Evolutionary conservation across 257 asterid genomes (phyloP).

Genomic region (Penstemon barbatus): DNA sequence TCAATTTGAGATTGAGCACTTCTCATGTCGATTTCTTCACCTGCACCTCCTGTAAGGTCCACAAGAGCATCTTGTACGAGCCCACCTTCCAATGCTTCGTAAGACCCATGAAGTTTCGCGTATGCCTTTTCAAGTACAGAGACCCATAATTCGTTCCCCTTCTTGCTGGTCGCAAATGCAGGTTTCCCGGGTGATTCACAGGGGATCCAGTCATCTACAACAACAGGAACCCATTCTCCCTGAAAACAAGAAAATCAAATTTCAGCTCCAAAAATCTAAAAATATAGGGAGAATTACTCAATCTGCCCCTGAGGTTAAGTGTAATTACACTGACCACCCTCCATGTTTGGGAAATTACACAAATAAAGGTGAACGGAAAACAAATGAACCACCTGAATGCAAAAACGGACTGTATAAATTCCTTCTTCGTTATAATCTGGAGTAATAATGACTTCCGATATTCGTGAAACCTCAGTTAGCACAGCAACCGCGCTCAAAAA

Average conservation of each 20-base stretch:
- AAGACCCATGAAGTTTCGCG: conserved; percentile 99
- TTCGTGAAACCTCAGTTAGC: conserved; percentile 84
- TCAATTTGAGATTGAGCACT: conserved; percentile 93
- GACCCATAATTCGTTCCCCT: conserved; percentile 92
- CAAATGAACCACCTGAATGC: conserved; percentile 73
- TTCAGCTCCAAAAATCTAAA: not conserved
- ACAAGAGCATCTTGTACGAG: conserved; percentile 99
- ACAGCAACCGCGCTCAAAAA: conserved; percentile 99
- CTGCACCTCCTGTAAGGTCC: conserved; percentile 99
- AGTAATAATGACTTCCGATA: conserved; percentile 94
- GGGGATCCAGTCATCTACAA: conserved; percentile 99
- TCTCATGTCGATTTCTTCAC: conserved; percentile 99
- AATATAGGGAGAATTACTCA: not conserved
- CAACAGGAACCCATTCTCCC: conserved; percentile 99
- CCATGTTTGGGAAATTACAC: no score
- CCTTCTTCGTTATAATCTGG: conserved; percentile 94
- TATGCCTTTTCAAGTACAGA: conserved; percentile 92
- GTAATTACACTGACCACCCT: no score
- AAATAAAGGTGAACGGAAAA: not conserved
- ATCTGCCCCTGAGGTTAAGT: no score
- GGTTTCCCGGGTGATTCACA: conserved; percentile 98
- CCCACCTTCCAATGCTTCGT: conserved; percentile 99
- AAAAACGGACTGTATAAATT: conserved; percentile 92
- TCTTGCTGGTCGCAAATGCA: conserved; percentile 95
- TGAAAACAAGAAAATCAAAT: conserved; percentile 28